phyloP scores from a whole-genome alignment of 495 filamentous ascomycete genomes.

The Penicillium verhagenii region DNA sequence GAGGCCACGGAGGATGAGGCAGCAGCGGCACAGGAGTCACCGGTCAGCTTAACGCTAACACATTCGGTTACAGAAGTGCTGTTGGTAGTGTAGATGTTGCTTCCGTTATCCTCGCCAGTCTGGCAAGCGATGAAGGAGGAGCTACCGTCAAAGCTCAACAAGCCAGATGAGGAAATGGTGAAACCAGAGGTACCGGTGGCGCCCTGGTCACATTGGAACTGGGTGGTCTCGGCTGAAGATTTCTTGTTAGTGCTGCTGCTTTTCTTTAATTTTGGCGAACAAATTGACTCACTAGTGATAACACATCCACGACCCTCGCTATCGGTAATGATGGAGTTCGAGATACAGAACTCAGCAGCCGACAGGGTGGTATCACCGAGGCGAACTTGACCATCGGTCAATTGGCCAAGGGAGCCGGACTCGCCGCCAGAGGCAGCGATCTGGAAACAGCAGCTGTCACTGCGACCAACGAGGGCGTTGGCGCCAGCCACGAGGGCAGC shows the following conservation, averaged over 20 bases:
- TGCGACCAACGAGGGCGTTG: conserved; percentile 41
- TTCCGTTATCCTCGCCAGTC: conserved; percentile 46
- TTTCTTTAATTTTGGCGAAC: neutral
- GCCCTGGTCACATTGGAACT: conserved; percentile 65
- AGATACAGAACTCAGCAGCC: conserved; percentile 46
- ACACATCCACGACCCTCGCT: conserved; percentile 55
- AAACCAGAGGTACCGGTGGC: conserved; percentile 46
- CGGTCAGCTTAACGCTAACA: conserved; percentile 43
- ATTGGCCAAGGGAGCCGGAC: conserved; percentile 51
- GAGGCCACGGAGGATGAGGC: conserved; percentile 1
- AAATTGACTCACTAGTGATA: conserved; percentile 45
- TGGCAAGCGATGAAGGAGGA: conserved; percentile 53
- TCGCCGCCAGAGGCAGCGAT: conserved; percentile 45
- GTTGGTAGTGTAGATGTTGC: conserved; percentile 53
- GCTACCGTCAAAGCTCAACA: conserved; percentile 43
- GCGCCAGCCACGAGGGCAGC: conserved; percentile 38
- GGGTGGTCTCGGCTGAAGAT: conserved; percentile 53
- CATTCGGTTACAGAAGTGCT: conserved; percentile 45
- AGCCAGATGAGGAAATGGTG: conserved; percentile 46
- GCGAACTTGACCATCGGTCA: conserved; percentile 55
- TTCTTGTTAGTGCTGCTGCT: conserved; percentile 16
- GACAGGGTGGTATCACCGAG: conserved; percentile 42
- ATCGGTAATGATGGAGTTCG: conserved; percentile 53
- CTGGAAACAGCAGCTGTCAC: conserved; percentile 50
- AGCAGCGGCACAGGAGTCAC: conserved; percentile 42